These are phyloP conservation scores for Candida yuanshanica DNA, from an alignment of 805 yeast genomes.

Conservation along the genomic window DNA sequence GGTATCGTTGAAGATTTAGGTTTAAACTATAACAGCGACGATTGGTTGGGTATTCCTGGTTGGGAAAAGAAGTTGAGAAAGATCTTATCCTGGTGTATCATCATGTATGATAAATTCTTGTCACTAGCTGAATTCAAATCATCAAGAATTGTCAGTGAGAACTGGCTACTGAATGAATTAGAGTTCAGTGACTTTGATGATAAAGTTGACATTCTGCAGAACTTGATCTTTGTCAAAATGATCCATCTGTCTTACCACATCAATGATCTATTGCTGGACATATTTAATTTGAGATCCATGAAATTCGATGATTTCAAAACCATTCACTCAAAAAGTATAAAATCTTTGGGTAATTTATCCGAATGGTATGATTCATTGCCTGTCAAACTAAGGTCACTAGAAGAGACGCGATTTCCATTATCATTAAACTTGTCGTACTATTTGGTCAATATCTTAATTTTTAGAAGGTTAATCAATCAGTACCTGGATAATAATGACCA, in stretches of 20 bases:
- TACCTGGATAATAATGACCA: neutral
- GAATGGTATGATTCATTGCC: neutral
- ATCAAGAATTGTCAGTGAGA: slow-evolving; percentile 18
- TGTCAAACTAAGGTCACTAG: neutral
- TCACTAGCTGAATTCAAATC: slow-evolving; percentile 24
- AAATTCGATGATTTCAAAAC: neutral
- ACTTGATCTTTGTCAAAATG: neutral
- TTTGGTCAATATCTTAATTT: slow-evolving; percentile 3
- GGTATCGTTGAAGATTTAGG: slow-evolving; percentile 25
- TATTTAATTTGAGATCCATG: neutral
- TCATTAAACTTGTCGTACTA: slow-evolving; percentile 6
- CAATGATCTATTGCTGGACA: neutral
- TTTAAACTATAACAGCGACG: slow-evolving; percentile 20
- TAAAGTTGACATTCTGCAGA: slow-evolving; percentile 11
- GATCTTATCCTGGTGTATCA: slow-evolving; percentile 21
- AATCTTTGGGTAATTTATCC: neutral
- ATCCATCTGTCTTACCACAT: neutral
- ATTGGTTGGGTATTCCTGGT: slow-evolving; percentile 22
- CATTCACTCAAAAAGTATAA: neutral
- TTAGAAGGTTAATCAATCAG: slow-evolving; percentile 5
- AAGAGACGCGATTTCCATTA: slow-evolving; percentile 1
- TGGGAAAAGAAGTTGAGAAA: slow-evolving; percentile 27
- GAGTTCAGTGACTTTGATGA: slow-evolving; percentile 18
- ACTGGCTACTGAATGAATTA: slow-evolving; percentile 22
- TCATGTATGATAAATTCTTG: slow-evolving; percentile 23